These are phyloP conservation scores for Boletus subcaerulescens DNA, from an alignment of 768 basidiomycete genomes.

Conservation along the genomic window DNA sequence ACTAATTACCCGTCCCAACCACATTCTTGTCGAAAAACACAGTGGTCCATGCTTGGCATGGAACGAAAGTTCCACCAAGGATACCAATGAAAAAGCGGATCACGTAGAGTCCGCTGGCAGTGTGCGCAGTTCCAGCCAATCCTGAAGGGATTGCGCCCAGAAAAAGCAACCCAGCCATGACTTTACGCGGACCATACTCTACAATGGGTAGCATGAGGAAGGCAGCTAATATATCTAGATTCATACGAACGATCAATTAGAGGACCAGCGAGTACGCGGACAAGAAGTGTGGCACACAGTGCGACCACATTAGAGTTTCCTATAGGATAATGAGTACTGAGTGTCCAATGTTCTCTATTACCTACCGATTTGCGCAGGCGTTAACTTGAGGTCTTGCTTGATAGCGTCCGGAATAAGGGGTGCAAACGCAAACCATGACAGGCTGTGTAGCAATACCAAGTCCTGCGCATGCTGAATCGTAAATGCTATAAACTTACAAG, in stretches of 20 bases:
- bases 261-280: constrained; percentile 49
- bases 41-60: constrained; percentile 61
- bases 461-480: not conserved
- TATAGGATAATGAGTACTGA: constrained; percentile 5
- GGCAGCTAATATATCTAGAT: too few relatives aligned
- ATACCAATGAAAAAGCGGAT: constrained; percentile 61
- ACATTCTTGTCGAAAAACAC: constrained; percentile 53
- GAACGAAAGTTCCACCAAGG: constrained; percentile 58
- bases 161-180: constrained; percentile 4
- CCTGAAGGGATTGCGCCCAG: constrained; percentile 7
- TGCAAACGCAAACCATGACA: constrained; percentile 59
- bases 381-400: constrained; percentile 49
- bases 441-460: constrained; percentile 10
- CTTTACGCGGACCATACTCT: constrained; percentile 8
- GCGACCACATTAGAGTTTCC: constrained; percentile 51
- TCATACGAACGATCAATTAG: constrained; percentile 40
- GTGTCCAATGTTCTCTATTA: not conserved
- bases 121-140: constrained; percentile 33
- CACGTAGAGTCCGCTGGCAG: constrained; percentile 38
- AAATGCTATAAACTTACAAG: not conserved
- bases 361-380: constrained; percentile 42
- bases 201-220: not conserved
- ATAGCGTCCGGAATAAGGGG: constrained; percentile 58
- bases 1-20: constrained; percentile 35
- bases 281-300: constrained; percentile 45